These are phyloP conservation scores for Phytophthora vignae DNA, from an alignment of 352 stramenopile genomes.

Conservation along the genomic window DNA sequence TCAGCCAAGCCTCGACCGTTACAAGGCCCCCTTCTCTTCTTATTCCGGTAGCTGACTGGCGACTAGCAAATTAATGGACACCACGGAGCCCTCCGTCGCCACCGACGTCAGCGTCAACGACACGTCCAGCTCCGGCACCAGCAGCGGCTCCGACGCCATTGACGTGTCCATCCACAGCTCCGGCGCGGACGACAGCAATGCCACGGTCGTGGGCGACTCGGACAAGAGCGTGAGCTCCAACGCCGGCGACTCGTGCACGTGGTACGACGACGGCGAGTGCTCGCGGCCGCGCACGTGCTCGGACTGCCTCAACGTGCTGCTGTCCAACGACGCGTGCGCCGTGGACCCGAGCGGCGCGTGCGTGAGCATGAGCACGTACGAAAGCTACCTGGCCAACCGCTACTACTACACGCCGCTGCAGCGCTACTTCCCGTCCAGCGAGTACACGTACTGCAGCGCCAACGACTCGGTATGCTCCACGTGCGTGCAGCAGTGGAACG, in stretches of 20 bases:
- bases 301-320: constrained; percentile 44
- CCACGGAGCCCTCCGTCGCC: background rate
- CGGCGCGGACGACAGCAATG: background rate
- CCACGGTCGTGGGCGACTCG: constrained; percentile 3
- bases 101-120: background rate
- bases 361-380: constrained; percentile 45
- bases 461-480: constrained; percentile 45
- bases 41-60: background rate
- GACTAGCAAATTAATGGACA: constrained; percentile 1
- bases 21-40: background rate
- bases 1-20: background rate
- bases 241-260: constrained; percentile 44
- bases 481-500: constrained; percentile 42
- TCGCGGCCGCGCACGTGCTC: constrained; percentile 31
- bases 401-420: constrained; percentile 58
- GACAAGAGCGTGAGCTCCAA: constrained; percentile 34
- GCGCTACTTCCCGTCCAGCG: constrained; percentile 50
- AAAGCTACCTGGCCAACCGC: constrained; percentile 41
- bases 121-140: background rate
- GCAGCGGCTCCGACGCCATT: background rate
- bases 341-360: constrained; percentile 45
- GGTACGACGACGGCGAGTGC: constrained; percentile 39
- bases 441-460: constrained; percentile 51
- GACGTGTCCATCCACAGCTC: background rate
- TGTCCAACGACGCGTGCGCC: constrained; percentile 35